Evolutionary conservation across 495 filamentous ascomycete species (phyloP), one percentile per base, ranked within the genome.

Genomic region (Penicillium cinerascens): DNA sequence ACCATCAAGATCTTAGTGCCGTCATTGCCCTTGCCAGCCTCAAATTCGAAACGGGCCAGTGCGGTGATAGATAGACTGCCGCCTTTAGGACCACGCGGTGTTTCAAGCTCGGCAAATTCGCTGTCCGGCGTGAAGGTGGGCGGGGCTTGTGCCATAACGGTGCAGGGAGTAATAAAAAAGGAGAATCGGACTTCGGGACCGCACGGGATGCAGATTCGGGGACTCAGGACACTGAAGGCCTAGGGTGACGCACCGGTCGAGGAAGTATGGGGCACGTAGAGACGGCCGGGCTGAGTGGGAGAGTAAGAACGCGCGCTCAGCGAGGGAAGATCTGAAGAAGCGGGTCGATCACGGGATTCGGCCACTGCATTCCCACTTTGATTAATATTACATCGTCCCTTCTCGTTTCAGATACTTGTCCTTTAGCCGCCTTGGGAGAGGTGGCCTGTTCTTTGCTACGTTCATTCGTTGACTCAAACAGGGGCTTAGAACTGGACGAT

Each of bases 1-100:
- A 92, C 80, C 87, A 92, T 89, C 42, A 92, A 64, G 42, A 95
- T 85, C 71, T 92, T 92, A 26, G 87, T 91, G 8, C 88, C 89
- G 35, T 91, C 88, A 57, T 88, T 88, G 2, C 78, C 85, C 56
- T 82, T 82, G 38, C 86, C 87, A 4, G 84, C 75, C 65, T 91
- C 87, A 59, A 92, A 91, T 63, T 92, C 89, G 68, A 91, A 95
- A 18, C 89, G 84, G n/a, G 87, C 87, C 13, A 91, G 72, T 2
- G 84, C 84, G 1, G 63, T 68, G 40, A 78, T 73, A 0, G 75
- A 75, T 0, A 75, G 56, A 11, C 55, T 55, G 5, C 56, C 47
- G 13, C 42, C 45, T 0, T 20, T 59, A 1, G 61, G 47, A 3
- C 46, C 57, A 21, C 60, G 67, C 4, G 67, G 64, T 1, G 71